phyloP scores from a whole-genome alignment of 2,329 filamentous ascomycete genomes.

The Endothia cerciana region DNA sequence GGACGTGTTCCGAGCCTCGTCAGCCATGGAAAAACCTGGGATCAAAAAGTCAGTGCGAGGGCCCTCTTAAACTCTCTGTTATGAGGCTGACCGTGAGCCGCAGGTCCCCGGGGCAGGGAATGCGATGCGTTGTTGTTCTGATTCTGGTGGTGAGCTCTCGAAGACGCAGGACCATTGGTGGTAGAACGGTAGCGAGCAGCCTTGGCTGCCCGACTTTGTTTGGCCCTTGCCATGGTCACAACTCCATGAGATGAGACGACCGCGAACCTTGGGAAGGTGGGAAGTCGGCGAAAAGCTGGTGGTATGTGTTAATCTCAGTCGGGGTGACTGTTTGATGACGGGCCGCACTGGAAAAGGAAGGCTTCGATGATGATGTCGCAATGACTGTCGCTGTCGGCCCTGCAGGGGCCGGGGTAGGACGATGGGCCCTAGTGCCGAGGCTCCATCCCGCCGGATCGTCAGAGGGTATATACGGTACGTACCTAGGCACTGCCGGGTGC shows the following conservation, averaged over 20 bases:
- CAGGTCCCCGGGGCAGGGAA: slow-evolving; percentile 19
- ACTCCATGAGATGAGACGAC: background rate
- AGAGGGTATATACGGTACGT: background rate
- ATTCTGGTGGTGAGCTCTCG: background rate
- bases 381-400: background rate
- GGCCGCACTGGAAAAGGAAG: slow-evolving; percentile 3
- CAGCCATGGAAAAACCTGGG: slow-evolving; percentile 47
- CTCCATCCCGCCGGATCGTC: background rate
- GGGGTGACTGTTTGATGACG: background rate
- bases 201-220: slow-evolving; percentile 33
- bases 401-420: background rate
- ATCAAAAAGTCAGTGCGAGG: slow-evolving; percentile 38
- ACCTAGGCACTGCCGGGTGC: too few species aligned
- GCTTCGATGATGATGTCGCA: background rate
- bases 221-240: slow-evolving; percentile 32
- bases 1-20: slow-evolving; percentile 56
- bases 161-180: slow-evolving; percentile 10
- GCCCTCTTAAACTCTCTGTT: slow-evolving; percentile 27
- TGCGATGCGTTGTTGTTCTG: slow-evolving; percentile 25
- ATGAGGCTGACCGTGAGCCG: slow-evolving; percentile 28
- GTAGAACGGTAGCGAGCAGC: slow-evolving; percentile 29
- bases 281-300: background rate
- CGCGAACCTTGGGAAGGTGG: background rate
- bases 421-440: background rate
- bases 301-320: background rate